These are phyloP conservation scores for Colletotrichum scovillei DNA, from an alignment of 2,329 filamentous ascomycete species.

Conservation along the genomic window DNA sequence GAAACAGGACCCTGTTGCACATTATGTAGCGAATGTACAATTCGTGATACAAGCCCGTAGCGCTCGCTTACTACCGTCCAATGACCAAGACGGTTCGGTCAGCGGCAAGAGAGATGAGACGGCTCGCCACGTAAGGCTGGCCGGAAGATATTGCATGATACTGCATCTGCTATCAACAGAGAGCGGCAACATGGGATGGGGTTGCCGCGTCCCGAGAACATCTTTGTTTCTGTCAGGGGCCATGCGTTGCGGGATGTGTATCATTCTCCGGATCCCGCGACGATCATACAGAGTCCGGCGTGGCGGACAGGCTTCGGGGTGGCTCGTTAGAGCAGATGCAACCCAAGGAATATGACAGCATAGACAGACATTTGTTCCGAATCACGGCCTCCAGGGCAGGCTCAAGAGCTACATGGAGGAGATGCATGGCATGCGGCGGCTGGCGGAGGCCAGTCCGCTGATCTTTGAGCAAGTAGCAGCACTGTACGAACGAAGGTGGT, in stretches of 20 bases:
- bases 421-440: neutral
- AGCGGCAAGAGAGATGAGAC: conserved; percentile 27
- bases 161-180: neutral
- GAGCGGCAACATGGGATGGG: conserved; percentile 4
- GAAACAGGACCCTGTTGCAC: conserved; percentile 9
- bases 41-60: conserved; percentile 19
- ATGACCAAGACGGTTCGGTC: conserved; percentile 10
- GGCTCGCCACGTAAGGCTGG: conserved; percentile 15
- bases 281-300: conserved; percentile 28
- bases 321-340: neutral
- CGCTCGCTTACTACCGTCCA: conserved; percentile 11
- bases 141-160: conserved; percentile 2
- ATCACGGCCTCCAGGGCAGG: neutral
- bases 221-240: conserved; percentile 14
- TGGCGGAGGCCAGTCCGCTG: neutral
- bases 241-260: conserved; percentile 27
- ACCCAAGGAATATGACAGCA: neutral
- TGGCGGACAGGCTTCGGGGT: neutral
- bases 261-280: conserved; percentile 31
- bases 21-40: conserved; percentile 1
- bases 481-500: neutral
- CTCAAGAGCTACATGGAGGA: neutral
- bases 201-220: conserved; percentile 3
- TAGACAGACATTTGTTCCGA: neutral
- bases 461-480: conserved; percentile 5